Evolutionary conservation across 2,329 filamentous ascomycete genomes (phyloP).

Genomic region (Phoma sp.): DNA sequence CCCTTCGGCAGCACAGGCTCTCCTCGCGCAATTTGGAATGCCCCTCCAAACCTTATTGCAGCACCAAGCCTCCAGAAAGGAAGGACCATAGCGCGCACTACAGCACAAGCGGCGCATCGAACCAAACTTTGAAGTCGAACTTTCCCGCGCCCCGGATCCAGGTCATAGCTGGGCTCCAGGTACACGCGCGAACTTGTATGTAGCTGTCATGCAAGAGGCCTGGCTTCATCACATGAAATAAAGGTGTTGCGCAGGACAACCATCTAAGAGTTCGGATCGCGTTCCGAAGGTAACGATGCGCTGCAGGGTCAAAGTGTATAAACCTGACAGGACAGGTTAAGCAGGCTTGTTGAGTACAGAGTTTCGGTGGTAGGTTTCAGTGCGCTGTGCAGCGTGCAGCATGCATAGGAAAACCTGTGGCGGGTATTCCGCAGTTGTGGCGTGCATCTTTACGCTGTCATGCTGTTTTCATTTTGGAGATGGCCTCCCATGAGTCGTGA

Average conservation of each 20-base stretch:
- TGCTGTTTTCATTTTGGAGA: not conserved
- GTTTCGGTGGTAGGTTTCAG: not conserved
- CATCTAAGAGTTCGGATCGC: not conserved
- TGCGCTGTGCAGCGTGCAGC: not conserved
- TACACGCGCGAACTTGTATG: not conserved
- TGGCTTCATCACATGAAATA: conserved; percentile 8
- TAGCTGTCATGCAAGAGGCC: conserved; percentile 3
- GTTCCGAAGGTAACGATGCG: conserved; percentile 1
- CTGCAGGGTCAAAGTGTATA: conserved; percentile 3
- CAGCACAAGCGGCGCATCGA: conserved; percentile 13
- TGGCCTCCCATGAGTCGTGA: not conserved
- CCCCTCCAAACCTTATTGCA: conserved; percentile 9
- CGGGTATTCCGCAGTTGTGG: not conserved
- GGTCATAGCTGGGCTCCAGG: not conserved
- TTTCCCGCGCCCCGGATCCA: conserved; percentile 4
- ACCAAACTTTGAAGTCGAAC: conserved; percentile 10
- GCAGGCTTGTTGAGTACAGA: not conserved
- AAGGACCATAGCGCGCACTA: conserved; percentile 8
- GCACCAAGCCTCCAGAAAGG: conserved; percentile 6
- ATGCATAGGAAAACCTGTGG: not conserved
- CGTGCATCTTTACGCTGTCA: not conserved
- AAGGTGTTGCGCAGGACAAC: not conserved
- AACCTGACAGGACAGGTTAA: not conserved
- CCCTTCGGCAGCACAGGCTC: conserved; percentile 1
- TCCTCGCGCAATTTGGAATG: conserved; percentile 12